Base-by-base conservation (phyloP, 768 basidiomycete species). In the Exidia glandulosa region DNA sequence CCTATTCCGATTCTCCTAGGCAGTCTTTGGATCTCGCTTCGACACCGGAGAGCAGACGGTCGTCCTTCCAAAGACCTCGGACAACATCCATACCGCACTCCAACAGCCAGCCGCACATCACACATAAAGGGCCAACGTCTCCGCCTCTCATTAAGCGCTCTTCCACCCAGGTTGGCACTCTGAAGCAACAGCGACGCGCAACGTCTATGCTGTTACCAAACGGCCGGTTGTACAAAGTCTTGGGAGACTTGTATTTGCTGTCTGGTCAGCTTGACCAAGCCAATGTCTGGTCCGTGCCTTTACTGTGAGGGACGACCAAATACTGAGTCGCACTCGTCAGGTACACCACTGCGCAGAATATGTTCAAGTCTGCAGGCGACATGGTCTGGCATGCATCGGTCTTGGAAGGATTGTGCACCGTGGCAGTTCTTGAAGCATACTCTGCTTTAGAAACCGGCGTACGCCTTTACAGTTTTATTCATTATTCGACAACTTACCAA, bases 241-340 rank as follows among this genome's bases (percentile, higher is more conserved):
- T 91, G 14, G 95, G 85, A 1, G 93, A 97, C 70, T 80, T 96
- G 64, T 94, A 88, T 72, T 74, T 97, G 19, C 75, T 98, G 29
- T 81, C 91, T 6, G 95, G 96, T n/a, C 78, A 90, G 63, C 81
- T 83, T 36, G 82, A 84, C 56, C 94, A 98, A 67, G 87, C 95
- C 1, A 73, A 78, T 41, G 77, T 87, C 57, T 92, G 92, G 90
- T 94, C 73, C 61, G 73, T 59, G 32, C n/a, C n/a, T n/a, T 56
- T 23, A 9, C 34, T 16, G 16, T 9, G 16, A 7, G n/a, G 30
- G 30, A 19, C 16, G 19, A 19, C 10, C 12, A 19, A 12, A 37
- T 37, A 37, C 19, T 19, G 12, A 37, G 59, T 57, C 56, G 65
- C 56, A 62, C 10, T 60, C 31, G 19, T 14, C 19, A 25, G 27